Evolutionary conservation across 2,329 filamentous ascomycete genomes (phyloP), one percentile per base, ranked within the genome.

Genomic region (Celoporthe dispersa): DNA sequence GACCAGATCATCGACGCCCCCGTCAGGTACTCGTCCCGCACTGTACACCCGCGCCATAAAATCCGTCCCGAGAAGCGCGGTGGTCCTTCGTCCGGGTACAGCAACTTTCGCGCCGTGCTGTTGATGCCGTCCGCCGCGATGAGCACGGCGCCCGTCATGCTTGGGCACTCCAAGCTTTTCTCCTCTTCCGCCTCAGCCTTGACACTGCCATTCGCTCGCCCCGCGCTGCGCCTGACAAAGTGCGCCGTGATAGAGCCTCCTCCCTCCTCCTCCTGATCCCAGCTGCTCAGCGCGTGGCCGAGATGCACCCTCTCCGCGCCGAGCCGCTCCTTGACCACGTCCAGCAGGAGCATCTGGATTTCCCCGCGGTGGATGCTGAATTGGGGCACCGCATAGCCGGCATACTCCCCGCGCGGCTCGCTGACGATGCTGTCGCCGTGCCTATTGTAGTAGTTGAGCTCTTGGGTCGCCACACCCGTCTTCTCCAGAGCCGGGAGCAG

Each of bases 101-200:
- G 74, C 12, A 82, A 70, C 35, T 76, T 76, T 11, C 82, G 75
- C 25, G 78, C 81, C 1, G 80, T 80, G 60, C 81, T 83, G 72
- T 84, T 84, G 75, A 84, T 83, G 7, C 82, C 82, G 70, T 84
- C 82, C 3, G 80, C 80, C 8, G 81, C 82, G 66, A 84, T 76
- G 28, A 83, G 73, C 0, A 82, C 51, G 61, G 80, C 77, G 6
- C 78, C 78, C 1, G 74, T 76, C 51, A 78, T 77, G 41, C 73
- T 74, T 0, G 79, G 76, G 3, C 78, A 71, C 0, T 76, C 75
- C 1, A 78, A 76, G n/a, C n/a, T n/a, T 1, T 77, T 73, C 3
- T 72, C 48, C 8, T 69, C 72, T 11, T 59, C n/a, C 16, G 12
- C 65, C 25, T 57, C 48, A 8, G 37, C 53, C 8, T 53, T 31